Base-by-base conservation (phyloP, 2,329 filamentous ascomycete species). In the Orbilia javanica region DNA sequence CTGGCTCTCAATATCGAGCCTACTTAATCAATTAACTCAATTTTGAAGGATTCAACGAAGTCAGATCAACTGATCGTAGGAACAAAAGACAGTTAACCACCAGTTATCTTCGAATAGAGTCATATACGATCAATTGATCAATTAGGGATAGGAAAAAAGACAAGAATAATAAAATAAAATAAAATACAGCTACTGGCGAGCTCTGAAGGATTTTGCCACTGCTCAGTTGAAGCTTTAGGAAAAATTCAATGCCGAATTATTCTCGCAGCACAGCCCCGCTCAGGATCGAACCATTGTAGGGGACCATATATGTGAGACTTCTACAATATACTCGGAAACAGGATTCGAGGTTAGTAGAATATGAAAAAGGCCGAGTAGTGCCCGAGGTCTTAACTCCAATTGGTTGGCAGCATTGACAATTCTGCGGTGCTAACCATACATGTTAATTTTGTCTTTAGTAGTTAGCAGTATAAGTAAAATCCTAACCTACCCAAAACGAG, bases 331-430 rank as follows among this genome's bases (percentile, higher is more conserved):
- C 4, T 44, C 5, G 39, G 6, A 18, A 4, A 13, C 6, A 20
- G 42, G 18, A 44, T 44, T 44, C 8, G 3, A 20, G 15, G 15
- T 44, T 44, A 44, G 42, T n/a, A 20, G 42, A 44, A 5, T 6
- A 44, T 60, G 20, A 60, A 60, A 60, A 2, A 60, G 34, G 1
- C 55, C 34, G 55, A 60, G 55, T 60, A 60, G 25, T 60, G 55
- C 34, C 55, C 55, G 55, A 60, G 34, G 20, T 42, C 10, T 60
- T 13, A 8, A 5, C 5, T 25, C n/a, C 20, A 3, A 42, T 60
- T 42, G 55, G 34, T 8, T 10, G 31, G 7, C n/a, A 60, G 18
- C 10, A 39, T 42, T 2, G 46, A 27, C n/a, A 15, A 8, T 15
- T 39, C 11, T 15, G 20, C 6, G 10, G 20, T 42, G n/a, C 55